phyloP scores from a whole-genome alignment of 306 rosid genomes.

The Prunus dulcis region DNA sequence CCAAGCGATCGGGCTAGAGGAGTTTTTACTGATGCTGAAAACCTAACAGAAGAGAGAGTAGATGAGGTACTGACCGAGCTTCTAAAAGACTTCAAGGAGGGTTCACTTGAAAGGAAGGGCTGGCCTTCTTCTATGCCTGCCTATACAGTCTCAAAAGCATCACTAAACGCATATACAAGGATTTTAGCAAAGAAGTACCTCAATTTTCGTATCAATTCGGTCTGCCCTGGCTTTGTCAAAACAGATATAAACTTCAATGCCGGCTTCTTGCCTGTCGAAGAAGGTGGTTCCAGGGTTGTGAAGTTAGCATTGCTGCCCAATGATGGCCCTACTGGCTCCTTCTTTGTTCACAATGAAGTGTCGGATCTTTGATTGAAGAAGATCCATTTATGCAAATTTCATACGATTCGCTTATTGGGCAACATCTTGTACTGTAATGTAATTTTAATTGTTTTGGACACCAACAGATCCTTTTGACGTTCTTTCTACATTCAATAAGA shows the following conservation, averaged over 20 bases:
- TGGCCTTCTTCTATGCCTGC: constrained; percentile 33
- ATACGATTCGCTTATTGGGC: not conserved
- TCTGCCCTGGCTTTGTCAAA: constrained; percentile 48
- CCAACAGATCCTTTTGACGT: no score
- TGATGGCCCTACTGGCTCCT: constrained; percentile 50
- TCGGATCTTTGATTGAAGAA: constrained; percentile 1
- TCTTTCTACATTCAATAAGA: no score
- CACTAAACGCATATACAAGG: constrained; percentile 47
- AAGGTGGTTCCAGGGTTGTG: constrained; percentile 48
- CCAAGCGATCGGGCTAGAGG: constrained; percentile 37
- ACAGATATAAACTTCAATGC: constrained; percentile 33
- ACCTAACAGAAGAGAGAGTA: constrained; percentile 43
- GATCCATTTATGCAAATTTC: not conserved
- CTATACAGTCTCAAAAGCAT: constrained; percentile 43
- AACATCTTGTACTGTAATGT: not conserved
- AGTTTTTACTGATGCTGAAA: constrained; percentile 37
- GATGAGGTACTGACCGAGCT: constrained; percentile 36
- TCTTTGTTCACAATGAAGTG: constrained; percentile 25
- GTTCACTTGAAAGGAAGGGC: constrained; percentile 34
- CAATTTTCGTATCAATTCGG: constrained; percentile 31
- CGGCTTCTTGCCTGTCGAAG: constrained; percentile 37
- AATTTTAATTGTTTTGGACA: no score
- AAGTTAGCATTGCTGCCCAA: constrained; percentile 42
- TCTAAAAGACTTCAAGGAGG: constrained; percentile 40
- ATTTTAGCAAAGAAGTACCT: constrained; percentile 41